Evolutionary conservation across 2,329 filamentous ascomycete species (phyloP), one percentile per base, ranked within the genome.

Genomic region (Botrytis galanthina): DNA sequence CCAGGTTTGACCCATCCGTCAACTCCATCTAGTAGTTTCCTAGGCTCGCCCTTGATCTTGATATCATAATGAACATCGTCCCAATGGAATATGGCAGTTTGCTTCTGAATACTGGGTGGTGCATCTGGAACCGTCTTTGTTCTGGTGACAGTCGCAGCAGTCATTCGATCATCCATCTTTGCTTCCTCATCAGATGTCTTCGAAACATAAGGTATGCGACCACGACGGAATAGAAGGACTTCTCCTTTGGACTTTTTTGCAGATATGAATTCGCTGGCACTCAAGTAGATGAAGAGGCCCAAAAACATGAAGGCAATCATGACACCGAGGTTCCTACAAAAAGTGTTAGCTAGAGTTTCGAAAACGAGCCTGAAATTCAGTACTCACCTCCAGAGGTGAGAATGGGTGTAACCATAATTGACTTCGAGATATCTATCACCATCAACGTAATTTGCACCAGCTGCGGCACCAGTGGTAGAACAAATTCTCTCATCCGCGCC

Each of bases 1-100:
- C 95, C 95, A 4, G 95, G 95, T 83, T 97, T 96, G 74, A 98
- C 94, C 93, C 93, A 98, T 51, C 95, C 95, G 80, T 97, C 92
- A 20, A 97, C 93, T 75, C 96, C 86, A 78, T 97, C 91, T 74
- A 98, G 85, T 78, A 98, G 92, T 61, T 91, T 89, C 26, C 94
- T 88, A 1, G 86, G 84, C 78, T 95, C 89, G 22, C 86, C 86
- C 85, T 97, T 97, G 83, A 97, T 94, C 82, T 93, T 91, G 81
- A 90, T 85, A 74, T 90, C 85, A 74, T 87, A 88, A 37, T 67
- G 35, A n/a, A 88, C 82, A 60, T 83, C 54, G 83, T 86, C 81
- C 75, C 83, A 83, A 73, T 87, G 87, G 0, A 87, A 89, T 70
- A 90, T 86, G 4, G 89, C 83, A 0, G 85, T 85, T 68, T 91